phyloP scores from a whole-genome alignment of 208 protist genomes.

The Trypanosoma brucei region DNA sequence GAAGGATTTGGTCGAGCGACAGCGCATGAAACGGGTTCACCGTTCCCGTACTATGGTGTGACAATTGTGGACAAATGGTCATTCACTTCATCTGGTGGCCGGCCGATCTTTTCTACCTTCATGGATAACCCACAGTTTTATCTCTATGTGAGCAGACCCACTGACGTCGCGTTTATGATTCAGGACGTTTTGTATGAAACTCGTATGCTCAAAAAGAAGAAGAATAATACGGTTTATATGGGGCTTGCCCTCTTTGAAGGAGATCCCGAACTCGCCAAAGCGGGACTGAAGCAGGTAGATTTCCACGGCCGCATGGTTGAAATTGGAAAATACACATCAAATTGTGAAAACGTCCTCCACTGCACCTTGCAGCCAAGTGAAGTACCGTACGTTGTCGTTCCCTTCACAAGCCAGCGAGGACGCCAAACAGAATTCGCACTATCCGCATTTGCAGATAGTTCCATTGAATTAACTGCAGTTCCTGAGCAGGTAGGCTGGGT shows the following conservation, averaged over 20 bases:
- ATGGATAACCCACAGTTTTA: conserved; percentile 92
- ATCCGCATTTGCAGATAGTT: conserved; percentile 72
- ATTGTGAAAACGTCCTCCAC: conserved; percentile 89
- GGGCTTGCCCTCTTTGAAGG: conserved; percentile 85
- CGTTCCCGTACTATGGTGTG: conserved; percentile 88
- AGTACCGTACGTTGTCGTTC: conserved; percentile 84
- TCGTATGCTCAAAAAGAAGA: conserved; percentile 79
- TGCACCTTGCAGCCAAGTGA: conserved; percentile 66
- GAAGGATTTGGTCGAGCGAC: conserved; percentile 81
- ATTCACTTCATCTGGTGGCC: conserved; percentile 64
- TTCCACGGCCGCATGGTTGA: conserved; percentile 88
- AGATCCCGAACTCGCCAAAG: conserved; percentile 55
- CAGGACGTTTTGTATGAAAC: conserved; percentile 85
- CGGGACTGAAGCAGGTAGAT: conserved; percentile 85
- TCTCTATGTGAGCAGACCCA: conserved; percentile 58
- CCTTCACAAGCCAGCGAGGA: conserved; percentile 84
- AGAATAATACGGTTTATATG: conserved; percentile 90
- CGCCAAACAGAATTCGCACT: conserved; percentile 82
- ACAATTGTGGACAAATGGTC: conserved; percentile 81
- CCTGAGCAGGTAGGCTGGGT: conserved; percentile 87
- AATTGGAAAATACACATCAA: conserved; percentile 84
- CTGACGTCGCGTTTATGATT: conserved; percentile 85
- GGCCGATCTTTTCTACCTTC: conserved; percentile 86
- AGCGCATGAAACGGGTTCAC: conserved; percentile 60
- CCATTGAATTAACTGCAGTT: conserved; percentile 79